Conservation (phyloP, 2,329 filamentous ascomycete species). For the Lasiodiplodia hormozganensis region DNA sequence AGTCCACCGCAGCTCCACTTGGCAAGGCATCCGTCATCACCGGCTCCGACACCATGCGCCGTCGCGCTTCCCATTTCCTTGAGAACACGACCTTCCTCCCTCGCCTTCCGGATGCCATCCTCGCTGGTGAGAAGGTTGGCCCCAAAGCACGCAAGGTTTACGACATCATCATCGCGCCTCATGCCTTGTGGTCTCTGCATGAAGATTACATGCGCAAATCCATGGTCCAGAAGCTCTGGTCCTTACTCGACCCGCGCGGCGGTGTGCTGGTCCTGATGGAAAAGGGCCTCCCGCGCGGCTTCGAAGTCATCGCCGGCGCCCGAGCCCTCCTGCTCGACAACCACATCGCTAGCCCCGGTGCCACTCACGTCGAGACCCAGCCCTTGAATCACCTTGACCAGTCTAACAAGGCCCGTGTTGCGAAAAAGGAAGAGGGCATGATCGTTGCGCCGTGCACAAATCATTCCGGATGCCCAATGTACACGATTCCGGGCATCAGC, state of each 20-base stretch:
- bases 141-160: slow-evolving; percentile 71
- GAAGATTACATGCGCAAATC: slow-evolving; percentile 80
- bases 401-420: slow-evolving; percentile 38
- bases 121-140: slow-evolving; percentile 58
- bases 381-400: slow-evolving; percentile 43
- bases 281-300: slow-evolving; percentile 89
- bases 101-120: slow-evolving; percentile 84
- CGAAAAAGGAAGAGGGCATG: slow-evolving; percentile 64
- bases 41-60: slow-evolving; percentile 75
- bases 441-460: slow-evolving; percentile 79
- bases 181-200: slow-evolving; percentile 77
- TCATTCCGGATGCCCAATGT: slow-evolving; percentile 89
- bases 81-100: slow-evolving; percentile 92
- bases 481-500: slow-evolving; percentile 71
- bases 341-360: slow-evolving; percentile 71
- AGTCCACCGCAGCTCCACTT: slow-evolving; percentile 52
- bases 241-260: slow-evolving; percentile 79
- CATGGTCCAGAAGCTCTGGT: slow-evolving; percentile 88
- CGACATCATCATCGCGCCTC: slow-evolving; percentile 89
- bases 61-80: slow-evolving; percentile 77
- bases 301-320: slow-evolving; percentile 88
- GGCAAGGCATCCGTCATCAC: slow-evolving; percentile 84
- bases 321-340: slow-evolving; percentile 79
- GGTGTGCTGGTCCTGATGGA: slow-evolving; percentile 88
- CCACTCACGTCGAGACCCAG: slow-evolving; percentile 49